phyloP scores from a whole-genome alignment of 1,139 yeast species.

The Suhomyces chickasaworum region DNA sequence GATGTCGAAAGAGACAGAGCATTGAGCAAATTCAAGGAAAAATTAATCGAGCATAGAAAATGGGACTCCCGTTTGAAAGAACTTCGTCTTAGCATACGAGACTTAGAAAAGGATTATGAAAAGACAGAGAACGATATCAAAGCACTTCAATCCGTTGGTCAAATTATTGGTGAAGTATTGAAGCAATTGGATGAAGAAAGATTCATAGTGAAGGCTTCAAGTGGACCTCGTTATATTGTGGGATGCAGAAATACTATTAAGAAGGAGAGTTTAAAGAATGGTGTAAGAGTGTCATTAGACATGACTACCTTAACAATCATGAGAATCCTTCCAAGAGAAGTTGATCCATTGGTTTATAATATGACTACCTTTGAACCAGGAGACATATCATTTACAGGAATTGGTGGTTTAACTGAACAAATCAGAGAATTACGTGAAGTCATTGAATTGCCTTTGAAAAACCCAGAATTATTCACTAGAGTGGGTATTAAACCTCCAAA shows the following conservation, averaged over 20 bases:
- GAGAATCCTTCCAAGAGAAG: slow-evolving; percentile 97
- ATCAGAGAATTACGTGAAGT: slow-evolving; percentile 96
- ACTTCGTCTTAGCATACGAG: slow-evolving; percentile 80
- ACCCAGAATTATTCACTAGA: slow-evolving; percentile 92
- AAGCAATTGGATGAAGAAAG: slow-evolving; percentile 95
- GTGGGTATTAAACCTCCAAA: slow-evolving; percentile 98
- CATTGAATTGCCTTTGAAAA: slow-evolving; percentile 93
- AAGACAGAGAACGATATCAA: slow-evolving; percentile 96
- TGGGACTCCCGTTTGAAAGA: slow-evolving; percentile 93
- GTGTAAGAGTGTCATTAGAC: slow-evolving; percentile 94
- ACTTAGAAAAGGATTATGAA: slow-evolving; percentile 78
- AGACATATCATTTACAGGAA: slow-evolving; percentile 89
- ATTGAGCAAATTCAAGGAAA: slow-evolving; percentile 75
- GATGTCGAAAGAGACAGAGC: slow-evolving; percentile 84
- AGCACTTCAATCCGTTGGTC: slow-evolving; percentile 97
- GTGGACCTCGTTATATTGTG: slow-evolving; percentile 97
- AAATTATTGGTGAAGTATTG: slow-evolving; percentile 94
- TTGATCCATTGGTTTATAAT: slow-evolving; percentile 96
- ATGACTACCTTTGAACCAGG: slow-evolving; percentile 99
- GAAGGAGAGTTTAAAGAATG: slow-evolving; percentile 81
- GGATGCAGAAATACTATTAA: slow-evolving; percentile 95
- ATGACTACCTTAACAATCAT: slow-evolving; percentile 97
- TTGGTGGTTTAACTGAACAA: slow-evolving; percentile 96
- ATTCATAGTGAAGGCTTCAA: slow-evolving; percentile 93
- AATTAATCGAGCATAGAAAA: slow-evolving; percentile 88